phyloP scores from a whole-genome alignment of 768 basidiomycete species.

The Multifurca ochricompacta region DNA sequence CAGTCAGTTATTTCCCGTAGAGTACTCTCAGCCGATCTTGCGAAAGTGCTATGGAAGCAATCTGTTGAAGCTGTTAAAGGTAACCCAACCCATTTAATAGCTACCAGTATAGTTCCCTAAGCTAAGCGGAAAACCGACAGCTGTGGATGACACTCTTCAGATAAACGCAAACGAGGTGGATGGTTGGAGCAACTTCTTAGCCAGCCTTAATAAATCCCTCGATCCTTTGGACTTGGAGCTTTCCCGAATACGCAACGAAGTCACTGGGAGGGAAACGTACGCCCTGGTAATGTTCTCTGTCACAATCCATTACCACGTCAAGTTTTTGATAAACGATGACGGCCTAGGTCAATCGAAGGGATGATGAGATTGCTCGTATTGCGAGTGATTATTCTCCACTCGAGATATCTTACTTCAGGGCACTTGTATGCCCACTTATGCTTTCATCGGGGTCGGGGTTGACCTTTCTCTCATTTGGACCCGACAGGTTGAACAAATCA shows the following conservation, averaged over 20 bases:
- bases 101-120: not conserved
- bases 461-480: not conserved
- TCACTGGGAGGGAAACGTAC: slow-evolving; percentile 54
- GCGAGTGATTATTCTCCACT: slow-evolving; percentile 74
- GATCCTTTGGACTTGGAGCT: slow-evolving; percentile 71
- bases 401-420: slow-evolving; percentile 83
- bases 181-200: slow-evolving; percentile 55
- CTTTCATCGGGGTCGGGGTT: too few relatives aligned
- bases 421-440: slow-evolving; percentile 44
- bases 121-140: slow-evolving; percentile 29
- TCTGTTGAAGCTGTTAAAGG: slow-evolving; percentile 63
- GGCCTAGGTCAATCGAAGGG: slow-evolving; percentile 69
- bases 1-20: slow-evolving; percentile 72
- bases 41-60: slow-evolving; percentile 57
- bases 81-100: slow-evolving; percentile 24
- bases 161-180: slow-evolving; percentile 38
- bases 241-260: slow-evolving; percentile 53
- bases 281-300: slow-evolving; percentile 47
- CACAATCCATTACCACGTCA: not conserved
- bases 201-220: slow-evolving; percentile 51
- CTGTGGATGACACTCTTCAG: slow-evolving; percentile 43
- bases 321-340: not conserved
- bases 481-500: slow-evolving; percentile 75
- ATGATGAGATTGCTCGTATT: slow-evolving; percentile 75
- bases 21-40: slow-evolving; percentile 56